Evolutionary conservation across 2,329 filamentous ascomycete genomes (phyloP), one percentile per base, ranked within the genome.

Genomic region (Pseudogymnoascus sp.): DNA sequence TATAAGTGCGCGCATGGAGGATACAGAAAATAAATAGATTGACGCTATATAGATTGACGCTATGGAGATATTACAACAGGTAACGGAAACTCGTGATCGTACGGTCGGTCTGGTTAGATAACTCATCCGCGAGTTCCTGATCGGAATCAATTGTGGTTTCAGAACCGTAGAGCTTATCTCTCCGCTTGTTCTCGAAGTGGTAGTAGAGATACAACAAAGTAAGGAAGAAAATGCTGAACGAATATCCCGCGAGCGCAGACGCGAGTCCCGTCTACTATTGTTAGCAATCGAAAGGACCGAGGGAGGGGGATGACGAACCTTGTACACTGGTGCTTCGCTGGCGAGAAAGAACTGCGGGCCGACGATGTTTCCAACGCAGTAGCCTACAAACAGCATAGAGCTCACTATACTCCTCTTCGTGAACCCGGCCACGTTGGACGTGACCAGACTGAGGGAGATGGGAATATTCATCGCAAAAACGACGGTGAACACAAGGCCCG

Each of bases 381-480:
- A 80, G 0, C 82, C 84, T 1, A 83, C 83, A 66, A 87, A 86
- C 76, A 83, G 87, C 1, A 87, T 74, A 0, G 81, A 82, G 78
- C 87, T 84, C 42, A 85, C 79, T 56, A 83, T 78, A 0, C 84
- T 84, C 69, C 86, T 86, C 73, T 89, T 88, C 1, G 85, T 88
- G 12, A 80, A 82, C 3, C 87, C 87, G 0, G 79, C 86, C 0
- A 85, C 88, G 71, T 89, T 89, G 16, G 82, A 84, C 2, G 69
- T 87, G 86, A 5, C 81, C 83, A 2, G 82, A 83, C 66, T 59
- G 6, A 68, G 53, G 11, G 63, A 56, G 36, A 68, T 40, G 9
- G 66, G 43, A 4, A 69, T 49, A 6, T 60, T 61, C 73, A 72
- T 88, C 86, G 0, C 84, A 79, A 3, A 88, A 76, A n/a, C 87